Conservation (phyloP, 2,329 filamentous ascomycete species). For the Trichophyton benhamiae region DNA sequence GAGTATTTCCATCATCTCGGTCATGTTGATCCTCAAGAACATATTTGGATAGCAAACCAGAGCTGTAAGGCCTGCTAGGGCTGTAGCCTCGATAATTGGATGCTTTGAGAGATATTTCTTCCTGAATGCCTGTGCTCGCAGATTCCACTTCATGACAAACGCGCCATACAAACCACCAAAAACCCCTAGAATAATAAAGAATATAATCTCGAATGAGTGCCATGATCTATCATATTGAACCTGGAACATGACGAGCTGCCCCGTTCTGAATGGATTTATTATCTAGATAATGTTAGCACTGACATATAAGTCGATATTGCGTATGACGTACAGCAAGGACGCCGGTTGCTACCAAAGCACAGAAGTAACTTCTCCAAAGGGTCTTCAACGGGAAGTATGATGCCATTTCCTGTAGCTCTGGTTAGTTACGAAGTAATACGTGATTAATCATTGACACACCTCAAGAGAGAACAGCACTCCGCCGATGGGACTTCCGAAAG, state of each 20-base stretch:
- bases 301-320: neutral
- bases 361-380: conserved; percentile 96
- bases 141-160: conserved; percentile 95
- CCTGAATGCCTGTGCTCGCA: conserved; percentile 78
- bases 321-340: conserved; percentile 54
- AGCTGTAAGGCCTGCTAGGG: conserved; percentile 72
- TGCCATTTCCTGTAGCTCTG: conserved; percentile 61
- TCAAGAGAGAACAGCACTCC: conserved; percentile 93
- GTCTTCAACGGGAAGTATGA: conserved; percentile 94
- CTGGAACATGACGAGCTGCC: conserved; percentile 98
- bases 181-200: conserved; percentile 80
- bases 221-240: conserved; percentile 90
- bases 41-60: conserved; percentile 95
- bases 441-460: conserved; percentile 21
- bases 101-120: conserved; percentile 83
- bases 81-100: conserved; percentile 72
- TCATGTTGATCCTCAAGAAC: conserved; percentile 95
- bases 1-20: conserved; percentile 96
- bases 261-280: conserved; percentile 96
- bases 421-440: neutral
- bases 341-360: conserved; percentile 84
- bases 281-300: conserved; percentile 36
- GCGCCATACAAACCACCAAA: conserved; percentile 94
- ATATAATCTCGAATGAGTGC: conserved; percentile 94
- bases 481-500: conserved; percentile 93